Evolutionary conservation across 371 early-diverging fungal genomes (phyloP).

Genomic region (Mucor lusitanicus): DNA sequence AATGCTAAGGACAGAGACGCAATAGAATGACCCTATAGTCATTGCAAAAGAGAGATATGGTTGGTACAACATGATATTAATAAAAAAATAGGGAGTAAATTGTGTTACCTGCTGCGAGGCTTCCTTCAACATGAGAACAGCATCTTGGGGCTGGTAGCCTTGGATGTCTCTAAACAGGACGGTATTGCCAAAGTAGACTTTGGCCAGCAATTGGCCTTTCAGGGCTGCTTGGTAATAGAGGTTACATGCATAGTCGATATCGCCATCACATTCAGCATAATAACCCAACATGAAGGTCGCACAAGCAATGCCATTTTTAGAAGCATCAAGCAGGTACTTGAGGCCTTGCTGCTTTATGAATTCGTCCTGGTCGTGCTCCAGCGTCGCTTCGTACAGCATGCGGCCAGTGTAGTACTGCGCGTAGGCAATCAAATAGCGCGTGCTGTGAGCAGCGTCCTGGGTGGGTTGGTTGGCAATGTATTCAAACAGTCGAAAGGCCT

Average conservation of each 20-base stretch:
- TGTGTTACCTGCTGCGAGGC: constrained; percentile 17
- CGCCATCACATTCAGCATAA: constrained; percentile 13
- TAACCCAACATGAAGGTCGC: constrained; percentile 17
- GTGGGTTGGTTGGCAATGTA: constrained; percentile 4
- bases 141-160: constrained; percentile 1
- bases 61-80: background rate
- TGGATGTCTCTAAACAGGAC: background rate
- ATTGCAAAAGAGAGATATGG: background rate
- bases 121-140: constrained; percentile 6
- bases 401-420: constrained; percentile 24
- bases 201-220: constrained; percentile 4
- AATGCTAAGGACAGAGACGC: constrained; percentile 20
- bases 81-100: background rate
- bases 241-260: constrained; percentile 13
- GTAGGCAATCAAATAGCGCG: constrained; percentile 12
- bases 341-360: constrained; percentile 13
- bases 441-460: background rate
- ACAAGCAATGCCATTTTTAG: constrained; percentile 18
- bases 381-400: constrained; percentile 17
- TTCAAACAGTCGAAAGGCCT: constrained; percentile 18
- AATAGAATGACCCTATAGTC: constrained; percentile 14
- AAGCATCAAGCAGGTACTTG: constrained; percentile 8
- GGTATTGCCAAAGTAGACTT: constrained; percentile 15
- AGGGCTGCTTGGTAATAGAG: constrained; percentile 11
- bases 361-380: background rate